A percentile compares a stretch with the other conserved stretches of the same genome.
Evolutionary conservation across 2,329 filamentous ascomycete species (phyloP).

Genomic region (Penicillium sp.): DNA sequence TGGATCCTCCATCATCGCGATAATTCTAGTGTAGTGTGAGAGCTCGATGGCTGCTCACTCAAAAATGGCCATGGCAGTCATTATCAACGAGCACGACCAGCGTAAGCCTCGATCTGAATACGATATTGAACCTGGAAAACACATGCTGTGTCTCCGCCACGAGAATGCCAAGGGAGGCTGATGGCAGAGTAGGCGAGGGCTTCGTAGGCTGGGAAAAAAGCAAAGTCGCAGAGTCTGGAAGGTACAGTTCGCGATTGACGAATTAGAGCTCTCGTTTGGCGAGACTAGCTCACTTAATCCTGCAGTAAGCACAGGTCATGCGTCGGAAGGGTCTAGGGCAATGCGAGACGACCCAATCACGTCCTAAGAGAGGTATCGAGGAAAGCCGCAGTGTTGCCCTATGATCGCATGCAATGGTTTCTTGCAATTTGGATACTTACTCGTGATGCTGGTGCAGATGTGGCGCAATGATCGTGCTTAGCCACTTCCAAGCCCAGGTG

Average conservation of each 20-base stretch:
- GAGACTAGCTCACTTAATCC: constrained; percentile 9
- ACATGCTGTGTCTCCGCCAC: background rate
- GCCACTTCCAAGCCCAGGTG: constrained; percentile 4
- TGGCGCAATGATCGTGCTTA: constrained; percentile 7
- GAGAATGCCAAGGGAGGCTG: constrained; percentile 5
- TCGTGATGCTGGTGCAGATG: background rate
- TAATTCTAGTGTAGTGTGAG: too few species aligned
- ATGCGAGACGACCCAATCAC: constrained; percentile 14
- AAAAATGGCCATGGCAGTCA: too few species aligned
- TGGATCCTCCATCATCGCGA: too few species aligned
- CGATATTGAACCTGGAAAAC: too few species aligned
- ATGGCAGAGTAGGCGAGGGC: background rate
- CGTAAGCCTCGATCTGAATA: too few species aligned
- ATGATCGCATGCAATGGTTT: background rate
- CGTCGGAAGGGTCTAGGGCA: constrained; percentile 7
- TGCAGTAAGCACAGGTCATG: constrained; percentile 16
- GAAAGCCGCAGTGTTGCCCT: background rate
- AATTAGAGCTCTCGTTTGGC: constrained; percentile 8
- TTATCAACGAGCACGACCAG: too few species aligned
- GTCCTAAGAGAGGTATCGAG: background rate
- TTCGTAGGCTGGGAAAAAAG: too few species aligned
- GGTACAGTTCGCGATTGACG: constrained; percentile 9
- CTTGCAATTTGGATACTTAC: too few species aligned
- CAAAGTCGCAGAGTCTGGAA: too few species aligned
- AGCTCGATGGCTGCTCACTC: too few species aligned